A percentile compares a stretch with the other conserved stretches of the same genome.
phyloP scores from a whole-genome alignment of 2,329 filamentous ascomycete species.

The Macrophomina pseudophaseolina region DNA sequence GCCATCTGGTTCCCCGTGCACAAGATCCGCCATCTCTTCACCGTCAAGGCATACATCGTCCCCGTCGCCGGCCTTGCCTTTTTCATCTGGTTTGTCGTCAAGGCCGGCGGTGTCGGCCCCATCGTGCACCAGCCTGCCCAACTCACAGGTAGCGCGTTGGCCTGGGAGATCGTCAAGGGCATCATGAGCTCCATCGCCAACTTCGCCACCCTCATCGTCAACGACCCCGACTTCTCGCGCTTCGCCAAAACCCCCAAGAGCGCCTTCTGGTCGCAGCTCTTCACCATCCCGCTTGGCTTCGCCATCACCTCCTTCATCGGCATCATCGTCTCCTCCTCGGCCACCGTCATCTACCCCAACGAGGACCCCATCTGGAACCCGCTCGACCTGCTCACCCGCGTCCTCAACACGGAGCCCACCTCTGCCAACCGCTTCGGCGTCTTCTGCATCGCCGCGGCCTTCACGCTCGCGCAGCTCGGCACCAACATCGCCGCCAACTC shows the following conservation, averaged over 20 bases:
- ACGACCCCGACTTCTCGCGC: conserved; percentile 83
- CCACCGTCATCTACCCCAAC: conserved; percentile 48
- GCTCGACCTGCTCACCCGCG: conserved; percentile 46
- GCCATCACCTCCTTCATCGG: conserved; percentile 78
- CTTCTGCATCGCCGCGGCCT: conserved; percentile 59
- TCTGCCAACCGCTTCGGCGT: conserved; percentile 52
- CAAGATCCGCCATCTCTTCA: conserved; percentile 87
- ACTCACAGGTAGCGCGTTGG: conserved; percentile 70
- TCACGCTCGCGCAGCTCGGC: conserved; percentile 76
- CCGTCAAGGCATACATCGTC: conserved; percentile 84
- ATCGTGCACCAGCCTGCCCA: conserved; percentile 73
- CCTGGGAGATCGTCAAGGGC: conserved; percentile 81
- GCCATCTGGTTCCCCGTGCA: conserved; percentile 91
- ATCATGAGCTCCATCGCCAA: conserved; percentile 91
- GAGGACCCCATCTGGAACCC: conserved; percentile 51
- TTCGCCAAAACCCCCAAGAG: conserved; percentile 79
- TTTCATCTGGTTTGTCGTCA: conserved; percentile 83
- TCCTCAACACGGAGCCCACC: conserved; percentile 47
- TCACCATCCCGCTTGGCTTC: conserved; percentile 56
- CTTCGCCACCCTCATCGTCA: conserved; percentile 82
- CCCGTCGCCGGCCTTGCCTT: conserved; percentile 83
- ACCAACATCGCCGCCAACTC: conserved; percentile 90
- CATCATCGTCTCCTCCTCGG: conserved; percentile 57
- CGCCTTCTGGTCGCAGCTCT: conserved; percentile 78
- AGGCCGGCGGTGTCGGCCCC: conserved; percentile 81